Base-by-base conservation (phyloP, 1,139 yeast genomes). In the Candida albicans region DNA sequence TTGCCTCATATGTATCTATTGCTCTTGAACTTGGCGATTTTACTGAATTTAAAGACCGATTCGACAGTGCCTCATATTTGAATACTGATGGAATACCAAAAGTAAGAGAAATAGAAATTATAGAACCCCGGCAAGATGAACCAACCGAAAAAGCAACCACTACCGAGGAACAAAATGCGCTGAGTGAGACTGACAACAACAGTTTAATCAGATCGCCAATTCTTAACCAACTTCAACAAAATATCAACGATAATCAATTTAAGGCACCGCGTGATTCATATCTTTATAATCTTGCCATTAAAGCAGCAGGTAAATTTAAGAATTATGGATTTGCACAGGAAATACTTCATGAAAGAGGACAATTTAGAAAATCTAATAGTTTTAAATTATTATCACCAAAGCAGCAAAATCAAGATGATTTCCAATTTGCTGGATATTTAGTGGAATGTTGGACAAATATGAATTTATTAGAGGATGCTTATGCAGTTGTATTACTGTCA, bases 301-400 rank as follows among this genome's bases (percentile, higher is more conserved):
- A 78, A 40, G 89, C 90, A 0, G 87, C 90, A 3, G 77, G 79
- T 4, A 69, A 70, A 40, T 77, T 78, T 54, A 67, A 70, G 25
- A 73, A 82, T 47, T 64, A 75, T 40, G 70, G 68, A 0, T 77
- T 84, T 57, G 90, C 91, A 2, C 81, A 81, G 45, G 61, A 65
- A 31, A 70, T 86, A 1, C 88, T 96, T 96, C 62, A 66, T 2
- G 95, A 87, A 57, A 75, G 96, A 56, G 97, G 96, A 2, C 52
- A 61, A 33, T 88, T 74, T 65, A 72, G 97, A 40, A 81, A 81
- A 47, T 73, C 87, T 0, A 39, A 47, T 0, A 52, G 52, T 1
- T 87, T 82, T 65, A 75, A 68, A 44, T 44, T 51, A 0, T 52
- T 82, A 29, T 44, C 70, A 1, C 55, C 67, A 8, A 52, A 49